These are phyloP conservation scores for Kwoniella sp. DNA, from an alignment of 768 basidiomycete genomes.

Conservation along the genomic window DNA sequence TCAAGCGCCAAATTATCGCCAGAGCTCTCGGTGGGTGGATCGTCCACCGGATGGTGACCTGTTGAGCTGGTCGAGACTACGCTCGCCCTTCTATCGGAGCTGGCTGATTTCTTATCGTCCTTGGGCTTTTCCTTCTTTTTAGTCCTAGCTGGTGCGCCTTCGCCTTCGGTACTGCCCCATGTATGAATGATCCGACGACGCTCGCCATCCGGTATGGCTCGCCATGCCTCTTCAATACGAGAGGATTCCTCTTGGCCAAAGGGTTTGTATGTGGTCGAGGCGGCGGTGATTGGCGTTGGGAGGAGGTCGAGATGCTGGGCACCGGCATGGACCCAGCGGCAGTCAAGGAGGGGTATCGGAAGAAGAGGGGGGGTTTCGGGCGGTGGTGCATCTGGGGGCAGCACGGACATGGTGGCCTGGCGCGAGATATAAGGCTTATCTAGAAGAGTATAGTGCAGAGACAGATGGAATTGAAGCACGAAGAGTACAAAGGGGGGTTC, in stretches of 20 bases:
- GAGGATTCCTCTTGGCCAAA: slow-evolving; percentile 45
- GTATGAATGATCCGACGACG: slow-evolving; percentile 24
- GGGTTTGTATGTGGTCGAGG: slow-evolving; percentile 49
- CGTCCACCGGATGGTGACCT: slow-evolving; percentile 16
- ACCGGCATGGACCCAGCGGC: slow-evolving; percentile 53
- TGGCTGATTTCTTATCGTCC: slow-evolving; percentile 29
- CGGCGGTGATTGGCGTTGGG: slow-evolving; percentile 47
- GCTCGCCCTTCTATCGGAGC: slow-evolving; percentile 25
- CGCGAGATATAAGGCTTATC: too few species aligned
- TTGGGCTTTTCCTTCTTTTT: slow-evolving; percentile 31
- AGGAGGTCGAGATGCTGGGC: slow-evolving; percentile 52
- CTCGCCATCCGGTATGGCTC: slow-evolving; percentile 28
- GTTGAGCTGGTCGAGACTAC: slow-evolving; percentile 2
- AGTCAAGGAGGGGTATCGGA: slow-evolving; percentile 36
- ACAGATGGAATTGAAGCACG: background rate
- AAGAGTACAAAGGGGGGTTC: too few species aligned
- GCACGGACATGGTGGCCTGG: slow-evolving; percentile 13
- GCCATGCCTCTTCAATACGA: slow-evolving; percentile 47
- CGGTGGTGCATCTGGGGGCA: slow-evolving; percentile 13
- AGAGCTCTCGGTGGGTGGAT: slow-evolving; percentile 10
- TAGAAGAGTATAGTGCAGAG: too few species aligned
- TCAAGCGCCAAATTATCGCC: slow-evolving; percentile 10
- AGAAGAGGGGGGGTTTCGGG: slow-evolving; percentile 28
- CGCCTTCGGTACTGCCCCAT: slow-evolving; percentile 44
- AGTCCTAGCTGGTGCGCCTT: slow-evolving; percentile 36